Percentiles rank a stretch among this genome's conserved stretches.
Conservation (phyloP, 2,329 filamentous ascomycete species). For the Pseudogymnoascus sp. region DNA sequence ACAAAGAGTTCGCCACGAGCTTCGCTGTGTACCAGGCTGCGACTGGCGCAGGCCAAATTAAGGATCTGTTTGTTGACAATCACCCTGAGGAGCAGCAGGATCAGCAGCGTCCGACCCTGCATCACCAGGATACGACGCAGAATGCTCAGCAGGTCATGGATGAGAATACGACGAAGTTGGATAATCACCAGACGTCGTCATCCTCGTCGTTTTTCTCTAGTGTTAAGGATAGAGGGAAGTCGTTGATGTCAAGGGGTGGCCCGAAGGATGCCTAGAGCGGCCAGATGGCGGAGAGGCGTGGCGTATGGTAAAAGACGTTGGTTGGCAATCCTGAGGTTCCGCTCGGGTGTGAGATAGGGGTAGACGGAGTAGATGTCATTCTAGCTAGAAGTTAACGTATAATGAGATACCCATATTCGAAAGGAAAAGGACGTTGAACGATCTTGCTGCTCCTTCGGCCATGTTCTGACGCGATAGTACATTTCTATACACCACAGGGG, state of each 20-base stretch:
- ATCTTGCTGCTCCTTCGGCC: neutral
- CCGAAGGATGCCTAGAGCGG: neutral
- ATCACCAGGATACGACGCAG: slow-evolving; percentile 36
- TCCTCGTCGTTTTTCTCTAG: slow-evolving; percentile 17
- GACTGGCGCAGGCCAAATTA: slow-evolving; percentile 42
- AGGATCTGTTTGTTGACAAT: slow-evolving; percentile 41
- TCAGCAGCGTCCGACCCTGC: slow-evolving; percentile 19
- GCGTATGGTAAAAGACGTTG: neutral
- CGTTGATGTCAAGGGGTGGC: neutral
- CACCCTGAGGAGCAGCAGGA: slow-evolving; percentile 30
- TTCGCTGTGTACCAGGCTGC: slow-evolving; percentile 46
- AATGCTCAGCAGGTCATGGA: slow-evolving; percentile 47
- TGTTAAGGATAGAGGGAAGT: neutral
- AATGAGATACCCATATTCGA: slow-evolving; percentile 6
- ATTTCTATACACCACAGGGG: neutral
- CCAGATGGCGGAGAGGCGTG: neutral
- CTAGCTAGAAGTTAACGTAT: neutral
- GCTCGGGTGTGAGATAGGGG: neutral
- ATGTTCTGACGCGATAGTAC: neutral
- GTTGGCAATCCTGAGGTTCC: neutral
- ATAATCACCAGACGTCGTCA: slow-evolving; percentile 30
- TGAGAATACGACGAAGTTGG: slow-evolving; percentile 44
- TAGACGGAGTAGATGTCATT: neutral
- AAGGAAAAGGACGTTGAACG: neutral
- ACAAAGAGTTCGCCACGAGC: slow-evolving; percentile 46